Base-by-base conservation (phyloP, 345 rosid species). In the Cardiospermum halicacabum region DNA sequence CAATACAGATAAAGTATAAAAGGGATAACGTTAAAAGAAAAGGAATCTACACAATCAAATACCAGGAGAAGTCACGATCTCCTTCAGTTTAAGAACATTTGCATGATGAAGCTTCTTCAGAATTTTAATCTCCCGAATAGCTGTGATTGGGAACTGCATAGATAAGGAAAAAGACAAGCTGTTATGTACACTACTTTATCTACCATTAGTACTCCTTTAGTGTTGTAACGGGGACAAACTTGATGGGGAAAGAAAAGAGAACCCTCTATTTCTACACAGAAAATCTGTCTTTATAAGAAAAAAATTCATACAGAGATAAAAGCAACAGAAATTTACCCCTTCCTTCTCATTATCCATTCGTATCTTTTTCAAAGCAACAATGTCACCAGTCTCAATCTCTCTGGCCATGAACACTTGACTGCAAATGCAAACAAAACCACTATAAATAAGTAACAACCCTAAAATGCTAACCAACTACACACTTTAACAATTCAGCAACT, bases 271-370 rank as follows among this genome's bases (percentile, higher is more conserved):
- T n/a, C n/a, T n/a, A n/a, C n/a, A n/a, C n/a, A n/a, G n/a, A n/a
- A n/a, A n/a, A n/a, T n/a, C n/a, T n/a, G n/a, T n/a, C n/a, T n/a
- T n/a, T n/a, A n/a, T n/a, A n/a, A n/a, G n/a, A n/a, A n/a, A n/a
- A n/a, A n/a, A n/a, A n/a, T n/a, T n/a, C n/a, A 7, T 21, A 47
- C 24, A 16, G 24, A 47, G 1, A 5, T 47, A 5, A 18, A 47
- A 18, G 3, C 19, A 43, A 43, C 15, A 43, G 49, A 43, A 67
- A 74, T 78, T 67, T 83, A 90, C 97, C 85, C 98, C 97, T 72
- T 90, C 97, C 79, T 90, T 86, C 77, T 93, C 98, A 59, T 90
- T 90, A 67, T 93, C 98, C 98, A 93, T 92, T 66, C 98, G 82
- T 48, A 92, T 88, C 80, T 86, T 92, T 81, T 92, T 92, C 78